Evolutionary conservation across 2,329 filamentous ascomycete species (phyloP).

Genomic region (Fusarium solani-melongenae): DNA sequence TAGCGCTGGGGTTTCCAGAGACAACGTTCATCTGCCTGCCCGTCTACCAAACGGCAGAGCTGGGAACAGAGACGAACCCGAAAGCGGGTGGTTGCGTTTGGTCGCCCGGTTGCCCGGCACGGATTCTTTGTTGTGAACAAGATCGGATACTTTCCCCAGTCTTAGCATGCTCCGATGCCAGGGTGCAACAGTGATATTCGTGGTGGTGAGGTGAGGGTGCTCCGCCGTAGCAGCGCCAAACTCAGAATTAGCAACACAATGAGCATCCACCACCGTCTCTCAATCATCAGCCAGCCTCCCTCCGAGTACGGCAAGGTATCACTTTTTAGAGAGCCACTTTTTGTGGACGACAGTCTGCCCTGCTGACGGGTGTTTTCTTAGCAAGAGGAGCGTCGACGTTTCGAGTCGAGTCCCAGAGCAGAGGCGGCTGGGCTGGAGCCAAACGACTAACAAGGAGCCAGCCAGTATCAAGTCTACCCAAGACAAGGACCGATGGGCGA

Average conservation of each 20-base stretch:
- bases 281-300: constrained; percentile 30
- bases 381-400: constrained; percentile 20
- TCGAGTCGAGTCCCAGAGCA: constrained; percentile 18
- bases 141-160: constrained; percentile 30
- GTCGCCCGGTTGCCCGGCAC: constrained; percentile 29
- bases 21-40: constrained; percentile 18
- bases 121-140: constrained; percentile 10
- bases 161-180: constrained; percentile 29
- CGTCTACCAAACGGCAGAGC: constrained; percentile 13
- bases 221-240: constrained; percentile 37
- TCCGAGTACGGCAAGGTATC: constrained; percentile 2
- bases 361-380: not conserved
- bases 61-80: constrained; percentile 20
- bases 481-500: constrained; percentile 20
- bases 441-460: constrained; percentile 8
- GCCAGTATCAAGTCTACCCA: constrained; percentile 10
- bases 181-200: constrained; percentile 27
- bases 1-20: constrained; percentile 25
- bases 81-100: constrained; percentile 27
- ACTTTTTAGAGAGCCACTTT: constrained; percentile 22
- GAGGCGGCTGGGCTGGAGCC: constrained; percentile 12
- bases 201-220: constrained; percentile 35
- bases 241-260: constrained; percentile 35
- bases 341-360: constrained; percentile 2
- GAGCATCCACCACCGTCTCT: constrained; percentile 10